phyloP scores from a whole-genome alignment of 2,329 filamentous ascomycete species.

The Fusarium sp. region DNA sequence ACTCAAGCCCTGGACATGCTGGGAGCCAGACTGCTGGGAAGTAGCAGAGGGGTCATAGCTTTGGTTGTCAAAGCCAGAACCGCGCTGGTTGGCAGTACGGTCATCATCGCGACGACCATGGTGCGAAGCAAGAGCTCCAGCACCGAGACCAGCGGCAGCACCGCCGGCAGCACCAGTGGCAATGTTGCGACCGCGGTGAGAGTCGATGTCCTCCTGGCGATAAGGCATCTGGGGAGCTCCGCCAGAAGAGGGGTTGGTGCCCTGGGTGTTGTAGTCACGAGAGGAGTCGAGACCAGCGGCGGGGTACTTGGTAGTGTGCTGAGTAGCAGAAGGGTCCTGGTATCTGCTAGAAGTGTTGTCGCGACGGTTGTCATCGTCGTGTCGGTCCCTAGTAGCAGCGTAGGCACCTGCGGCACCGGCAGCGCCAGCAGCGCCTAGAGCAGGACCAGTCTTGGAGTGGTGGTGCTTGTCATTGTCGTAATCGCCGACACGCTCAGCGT shows the following conservation, averaged over 20 bases:
- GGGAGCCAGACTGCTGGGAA: neutral
- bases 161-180: neutral
- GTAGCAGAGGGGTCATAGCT: neutral
- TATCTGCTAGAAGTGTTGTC: neutral
- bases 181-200: neutral
- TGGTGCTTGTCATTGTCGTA: slow-evolving; percentile 7
- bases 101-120: neutral
- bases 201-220: neutral
- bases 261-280: neutral
- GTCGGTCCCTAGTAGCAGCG: slow-evolving; percentile 17
- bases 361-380: slow-evolving; percentile 9
- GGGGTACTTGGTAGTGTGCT: neutral
- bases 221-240: neutral
- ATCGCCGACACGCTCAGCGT: neutral
- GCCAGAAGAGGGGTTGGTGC: neutral
- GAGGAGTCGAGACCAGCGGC: slow-evolving; percentile 3
- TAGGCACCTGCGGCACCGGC: slow-evolving; percentile 29
- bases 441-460: slow-evolving; percentile 19
- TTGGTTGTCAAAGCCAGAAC: neutral
- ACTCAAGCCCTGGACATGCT: neutral
- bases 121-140: slow-evolving; percentile 11
- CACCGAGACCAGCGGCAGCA: slow-evolving; percentile 10
- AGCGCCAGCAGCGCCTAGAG: slow-evolving; percentile 30
- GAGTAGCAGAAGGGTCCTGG: neutral
- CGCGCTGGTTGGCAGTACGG: neutral